Evolutionary conservation across 352 stramenopile species (phyloP).

Genomic region (Pythium apleroticum): DNA sequence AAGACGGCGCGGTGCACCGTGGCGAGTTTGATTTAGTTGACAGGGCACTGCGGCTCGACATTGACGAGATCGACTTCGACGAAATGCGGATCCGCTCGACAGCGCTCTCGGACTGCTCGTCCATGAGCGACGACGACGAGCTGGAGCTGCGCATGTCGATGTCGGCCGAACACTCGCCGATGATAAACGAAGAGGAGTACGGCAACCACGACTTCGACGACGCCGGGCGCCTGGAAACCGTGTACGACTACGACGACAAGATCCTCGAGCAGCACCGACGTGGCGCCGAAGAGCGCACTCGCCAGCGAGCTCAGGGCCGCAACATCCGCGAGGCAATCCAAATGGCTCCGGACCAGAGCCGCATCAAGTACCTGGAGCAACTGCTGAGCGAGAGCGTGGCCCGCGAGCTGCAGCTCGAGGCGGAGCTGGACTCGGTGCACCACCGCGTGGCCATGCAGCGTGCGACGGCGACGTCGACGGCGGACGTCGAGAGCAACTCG

Average conservation of each 20-base stretch:
- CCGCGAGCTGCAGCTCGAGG: constrained; percentile 80
- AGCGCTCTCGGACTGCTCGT: constrained; percentile 68
- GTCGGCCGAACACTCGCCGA: constrained; percentile 15
- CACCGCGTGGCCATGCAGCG: constrained; percentile 37
- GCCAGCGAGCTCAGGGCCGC: constrained; percentile 71
- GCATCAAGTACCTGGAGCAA: constrained; percentile 88
- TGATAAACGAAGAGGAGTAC: constrained; percentile 29
- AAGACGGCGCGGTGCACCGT: constrained; percentile 27
- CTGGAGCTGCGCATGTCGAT: constrained; percentile 22
- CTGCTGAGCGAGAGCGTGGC: constrained; percentile 80
- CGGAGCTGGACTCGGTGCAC: constrained; percentile 70
- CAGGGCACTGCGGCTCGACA: constrained; percentile 67
- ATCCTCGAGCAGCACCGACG: constrained; percentile 55
- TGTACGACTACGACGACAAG: constrained; percentile 42
- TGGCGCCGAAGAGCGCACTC: constrained; percentile 69
- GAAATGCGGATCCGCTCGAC: constrained; percentile 60
- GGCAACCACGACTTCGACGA: constrained; percentile 28
- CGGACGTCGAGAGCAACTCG: neutral
- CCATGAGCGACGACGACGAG: constrained; percentile 84
- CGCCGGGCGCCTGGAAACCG: constrained; percentile 17
- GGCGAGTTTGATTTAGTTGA: constrained; percentile 57
- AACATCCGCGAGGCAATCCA: constrained; percentile 78
- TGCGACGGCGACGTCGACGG: neutral
- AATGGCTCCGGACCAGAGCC: constrained; percentile 74
- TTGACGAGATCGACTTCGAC: constrained; percentile 83